phyloP scores from a whole-genome alignment of 352 stramenopile genomes.

The Plasmopara viticola region DNA sequence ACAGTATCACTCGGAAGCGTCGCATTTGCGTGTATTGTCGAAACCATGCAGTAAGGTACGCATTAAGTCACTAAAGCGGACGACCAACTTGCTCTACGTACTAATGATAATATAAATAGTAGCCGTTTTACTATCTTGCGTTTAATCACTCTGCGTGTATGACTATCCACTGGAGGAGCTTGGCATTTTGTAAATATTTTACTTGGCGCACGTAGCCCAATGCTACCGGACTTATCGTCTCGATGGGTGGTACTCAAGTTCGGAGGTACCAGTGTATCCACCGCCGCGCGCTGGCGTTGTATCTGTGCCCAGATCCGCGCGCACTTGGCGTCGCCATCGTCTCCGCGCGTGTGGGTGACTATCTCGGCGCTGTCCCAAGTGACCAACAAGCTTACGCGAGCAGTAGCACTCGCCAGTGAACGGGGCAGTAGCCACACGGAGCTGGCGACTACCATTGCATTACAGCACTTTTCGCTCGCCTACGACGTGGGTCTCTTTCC shows the following conservation, averaged over 20 bases:
- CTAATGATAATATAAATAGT: no score
- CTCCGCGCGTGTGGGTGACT: conserved; percentile 75
- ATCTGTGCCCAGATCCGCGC: conserved; percentile 69
- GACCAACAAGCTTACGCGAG: conserved; percentile 78
- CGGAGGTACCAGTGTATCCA: conserved; percentile 84
- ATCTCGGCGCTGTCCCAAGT: conserved; percentile 84
- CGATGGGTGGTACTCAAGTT: conserved; percentile 87
- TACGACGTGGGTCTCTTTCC: conserved; percentile 62
- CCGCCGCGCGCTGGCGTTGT: conserved; percentile 60
- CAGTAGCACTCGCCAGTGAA: conserved; percentile 40
- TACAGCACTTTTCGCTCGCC: conserved; percentile 70
- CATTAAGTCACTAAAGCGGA: no score
- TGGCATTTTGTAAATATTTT: no score
- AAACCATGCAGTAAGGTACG: no score
- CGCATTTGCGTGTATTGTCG: no score
- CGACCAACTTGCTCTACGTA: no score
- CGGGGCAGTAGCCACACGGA: conserved; percentile 33
- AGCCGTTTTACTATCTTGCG: no score
- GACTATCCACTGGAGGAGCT: no score
- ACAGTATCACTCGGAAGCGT: no score
- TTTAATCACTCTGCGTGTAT: no score
- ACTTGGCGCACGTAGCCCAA: neutral
- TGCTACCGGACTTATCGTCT: conserved; percentile 6
- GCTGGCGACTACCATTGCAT: conserved; percentile 40
- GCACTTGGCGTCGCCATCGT: conserved; percentile 35